Base-by-base conservation (phyloP, 495 filamentous ascomycete genomes). In the Neurospora intermedia region DNA sequence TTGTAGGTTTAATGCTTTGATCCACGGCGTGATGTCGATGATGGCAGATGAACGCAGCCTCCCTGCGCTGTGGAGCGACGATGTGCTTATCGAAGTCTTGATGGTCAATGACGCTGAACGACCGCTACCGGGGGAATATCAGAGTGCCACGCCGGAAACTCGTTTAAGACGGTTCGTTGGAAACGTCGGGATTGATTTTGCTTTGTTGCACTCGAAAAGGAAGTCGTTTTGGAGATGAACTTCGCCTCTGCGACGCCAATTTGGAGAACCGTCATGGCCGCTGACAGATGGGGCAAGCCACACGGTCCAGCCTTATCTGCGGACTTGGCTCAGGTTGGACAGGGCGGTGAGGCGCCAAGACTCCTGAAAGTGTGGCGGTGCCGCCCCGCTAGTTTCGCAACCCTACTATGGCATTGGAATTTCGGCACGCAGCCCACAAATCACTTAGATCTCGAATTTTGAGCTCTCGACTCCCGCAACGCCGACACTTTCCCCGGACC, bases 381-480 rank as follows among this genome's bases (percentile, higher is more conserved):
- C 71, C 10, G 75, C 78, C 78, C 78, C 78, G 75, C 78, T 76
- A 74, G 73, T 79, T 69, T 41, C 73, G 75, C 54, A 78, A 77
- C 78, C 78, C 78, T 79, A 79, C 76, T 75, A 78, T 73, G 71
- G 69, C 59, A 76, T 75, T 73, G 74, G 79, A 80, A 80, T 80
- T 80, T 80, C 74, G 75, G 75, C 73, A 73, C 73, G 70, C 69
- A 78, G 78, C 79, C 79, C 79, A 80, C 79, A 80, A 79, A 80
- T 79, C 79, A 74, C 72, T 72, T 75, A 73, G 76, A 73, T 75
- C 77, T 78, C 70, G 78, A 81, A 77, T 80, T 81, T 81, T 78
- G 79, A 79, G 75, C 77, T 77, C 75, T 73, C 74, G 78, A 73
- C 78, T 75, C 74, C 69, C 73, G 54, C 73, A 79, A 75, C 76